Evolutionary conservation across 257 asterid genomes (phyloP), one percentile per base, ranked within the genome.

Genomic region (Anisodus acutangulus): DNA sequence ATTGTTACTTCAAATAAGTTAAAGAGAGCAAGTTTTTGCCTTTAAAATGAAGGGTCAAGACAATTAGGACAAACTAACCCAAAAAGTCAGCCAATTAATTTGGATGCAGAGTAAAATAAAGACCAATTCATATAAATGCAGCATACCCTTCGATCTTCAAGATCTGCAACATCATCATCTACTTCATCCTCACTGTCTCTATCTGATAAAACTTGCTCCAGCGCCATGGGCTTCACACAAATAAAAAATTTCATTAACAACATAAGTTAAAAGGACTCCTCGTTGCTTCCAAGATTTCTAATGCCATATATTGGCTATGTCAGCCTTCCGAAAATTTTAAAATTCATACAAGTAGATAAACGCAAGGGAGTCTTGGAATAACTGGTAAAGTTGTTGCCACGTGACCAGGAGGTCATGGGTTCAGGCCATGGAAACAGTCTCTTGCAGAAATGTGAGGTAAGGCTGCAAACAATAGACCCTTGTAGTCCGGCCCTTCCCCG

Each of bases 131-230:
- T 51, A 53, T 15, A 53, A 49, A 10, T 76, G 47, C 64, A 6
- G 59, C 94, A 85, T 83, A 97, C 99, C 94, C 99, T 92, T 90
- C 94, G 91, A 91, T 97, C 99, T 91, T 97, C 99, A 82, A 97
- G 93, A 87, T 97, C 99, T 19, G 98, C 99, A 79, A 97, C 99
- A 89, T 97, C 99, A 85, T 95, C 99, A 85, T 97, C 99, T 49
- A 97, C 98, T 90, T 97, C 99, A 89, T 95, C 99, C 91, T 97
- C 99, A 84, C 99, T 97, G 88, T 95, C 99, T 13, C 91, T 94
- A 84, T 95, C 99, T 45, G 99, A 93, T 71, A 97, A 76, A 83
- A 97, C 98, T 95, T 97, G 98, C 89, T 97, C 98, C 91, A 89
- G 78, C 78, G 95, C 95, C 99, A 97, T 97, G 83, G 98, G 98